Evolutionary conservation across 208 protist genomes (phyloP).

Genomic region (Wallacemonas collosoma): DNA sequence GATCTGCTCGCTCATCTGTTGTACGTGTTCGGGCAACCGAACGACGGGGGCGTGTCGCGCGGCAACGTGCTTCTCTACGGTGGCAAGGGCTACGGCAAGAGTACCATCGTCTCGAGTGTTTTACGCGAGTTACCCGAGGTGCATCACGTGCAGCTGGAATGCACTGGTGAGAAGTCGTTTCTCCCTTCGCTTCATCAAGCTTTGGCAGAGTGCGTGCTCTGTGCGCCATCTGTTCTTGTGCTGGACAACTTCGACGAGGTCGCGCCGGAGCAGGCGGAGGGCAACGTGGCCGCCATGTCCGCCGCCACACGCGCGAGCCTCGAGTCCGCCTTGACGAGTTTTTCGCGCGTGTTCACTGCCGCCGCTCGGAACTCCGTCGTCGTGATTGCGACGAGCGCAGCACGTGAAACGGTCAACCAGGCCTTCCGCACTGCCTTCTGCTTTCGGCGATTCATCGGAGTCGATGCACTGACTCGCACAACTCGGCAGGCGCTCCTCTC

Average conservation of each 20-base stretch:
- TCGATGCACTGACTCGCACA: constrained; percentile 60
- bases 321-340: constrained; percentile 52
- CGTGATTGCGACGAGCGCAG: constrained; percentile 68
- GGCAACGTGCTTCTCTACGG: constrained; percentile 85
- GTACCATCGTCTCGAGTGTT: constrained; percentile 55
- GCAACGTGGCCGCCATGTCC: constrained; percentile 61
- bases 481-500: constrained; percentile 47
- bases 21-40: constrained; percentile 33
- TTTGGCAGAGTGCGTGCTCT: constrained; percentile 70
- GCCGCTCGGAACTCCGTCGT: constrained; percentile 36
- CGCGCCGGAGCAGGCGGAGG: constrained; percentile 74
- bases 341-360: constrained; percentile 37
- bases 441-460: constrained; percentile 60
- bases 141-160: constrained; percentile 68
- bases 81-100: constrained; percentile 86
- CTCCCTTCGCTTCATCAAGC: constrained; percentile 42
- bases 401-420: constrained; percentile 71
- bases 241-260: constrained; percentile 88
- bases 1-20: constrained; percentile 20
- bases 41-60: constrained; percentile 52
- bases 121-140: constrained; percentile 42
- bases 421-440: constrained; percentile 61
- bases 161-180: constrained; percentile 47
- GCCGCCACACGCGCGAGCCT: constrained; percentile 60
- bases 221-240: constrained; percentile 80